phyloP scores from a whole-genome alignment of 2,329 filamentous ascomycete genomes.

The Botrytis cinerea region DNA sequence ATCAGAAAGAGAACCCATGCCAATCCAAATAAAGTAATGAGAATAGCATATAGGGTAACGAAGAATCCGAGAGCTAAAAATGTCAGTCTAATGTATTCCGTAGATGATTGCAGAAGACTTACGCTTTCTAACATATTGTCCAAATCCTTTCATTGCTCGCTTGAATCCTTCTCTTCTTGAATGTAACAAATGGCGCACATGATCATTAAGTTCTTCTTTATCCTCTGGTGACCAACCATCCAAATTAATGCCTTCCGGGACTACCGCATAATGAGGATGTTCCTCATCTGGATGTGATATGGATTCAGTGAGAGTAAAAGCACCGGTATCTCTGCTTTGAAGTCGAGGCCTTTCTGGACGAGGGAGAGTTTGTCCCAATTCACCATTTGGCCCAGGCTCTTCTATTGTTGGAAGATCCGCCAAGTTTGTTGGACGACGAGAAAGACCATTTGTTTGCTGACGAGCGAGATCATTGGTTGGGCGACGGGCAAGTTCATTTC shows the following conservation, averaged over 20 bases:
- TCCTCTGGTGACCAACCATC: constrained; percentile 76
- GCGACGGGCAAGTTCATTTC: constrained; percentile 42
- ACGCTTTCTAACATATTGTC: constrained; percentile 74
- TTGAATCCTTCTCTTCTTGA: constrained; percentile 79
- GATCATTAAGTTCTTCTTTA: constrained; percentile 74
- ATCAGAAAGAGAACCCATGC: constrained; percentile 92
- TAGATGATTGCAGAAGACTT: constrained; percentile 41
- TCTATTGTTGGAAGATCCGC: constrained; percentile 23
- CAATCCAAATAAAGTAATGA: constrained; percentile 82
- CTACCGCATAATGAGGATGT: constrained; percentile 66
- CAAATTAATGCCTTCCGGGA: constrained; percentile 71
- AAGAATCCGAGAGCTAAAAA: constrained; percentile 70
- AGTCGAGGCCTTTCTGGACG: constrained; percentile 6
- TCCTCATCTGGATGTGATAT: constrained; percentile 67
- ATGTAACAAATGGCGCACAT: constrained; percentile 85
- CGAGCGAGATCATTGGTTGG: constrained; percentile 35
- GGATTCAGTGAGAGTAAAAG: constrained; percentile 54
- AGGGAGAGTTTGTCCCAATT: neutral
- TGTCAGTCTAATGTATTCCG: constrained; percentile 26
- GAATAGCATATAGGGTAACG: constrained; percentile 77
- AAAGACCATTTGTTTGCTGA: constrained; percentile 13
- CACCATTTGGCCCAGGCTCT: constrained; percentile 25
- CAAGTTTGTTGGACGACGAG: constrained; percentile 19
- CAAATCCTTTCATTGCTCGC: constrained; percentile 75
- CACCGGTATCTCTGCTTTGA: constrained; percentile 32